Evolutionary conservation across 2,329 filamentous ascomycete genomes (phyloP).

Genomic region (Phyllosticta citribraziliensis): DNA sequence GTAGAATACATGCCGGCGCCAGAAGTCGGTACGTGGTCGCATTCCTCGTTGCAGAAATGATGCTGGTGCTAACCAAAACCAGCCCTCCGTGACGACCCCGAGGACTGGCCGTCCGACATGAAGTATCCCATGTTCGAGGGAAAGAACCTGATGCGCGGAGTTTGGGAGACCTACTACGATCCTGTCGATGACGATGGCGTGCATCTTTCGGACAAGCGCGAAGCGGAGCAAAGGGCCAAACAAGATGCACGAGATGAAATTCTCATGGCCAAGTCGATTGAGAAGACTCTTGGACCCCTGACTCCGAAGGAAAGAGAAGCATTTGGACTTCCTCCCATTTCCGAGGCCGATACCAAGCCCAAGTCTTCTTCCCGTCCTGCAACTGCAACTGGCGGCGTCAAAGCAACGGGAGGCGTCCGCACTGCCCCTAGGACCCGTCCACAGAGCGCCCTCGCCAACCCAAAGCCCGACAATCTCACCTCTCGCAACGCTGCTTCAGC

Average conservation of each 20-base stretch:
- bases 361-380: constrained; percentile 15
- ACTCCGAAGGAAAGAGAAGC: constrained; percentile 39
- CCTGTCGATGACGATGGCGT: constrained; percentile 59
- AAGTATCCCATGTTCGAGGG: constrained; percentile 43
- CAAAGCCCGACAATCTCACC: constrained; percentile 38
- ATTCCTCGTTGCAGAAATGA: not conserved
- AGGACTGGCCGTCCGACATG: constrained; percentile 52
- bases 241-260: constrained; percentile 50
- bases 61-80: not conserved
- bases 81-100: constrained; percentile 58
- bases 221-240: constrained; percentile 35
- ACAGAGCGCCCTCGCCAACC: not conserved
- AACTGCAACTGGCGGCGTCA: constrained; percentile 8
- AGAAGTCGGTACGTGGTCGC: constrained; percentile 27
- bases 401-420: constrained; percentile 20
- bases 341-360: constrained; percentile 15
- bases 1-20: constrained; percentile 84
- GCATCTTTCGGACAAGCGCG: constrained; percentile 50
- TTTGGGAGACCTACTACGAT: constrained; percentile 41
- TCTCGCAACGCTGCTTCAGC: constrained; percentile 42
- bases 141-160: constrained; percentile 43
- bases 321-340: constrained; percentile 29
- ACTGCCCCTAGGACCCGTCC: constrained; percentile 12
- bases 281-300: constrained; percentile 41
- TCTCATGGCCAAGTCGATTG: constrained; percentile 56